Percentiles rank a stretch among this genome's conserved stretches.
These are phyloP conservation scores for Mycena vulgaris DNA, from an alignment of 768 basidiomycete genomes.

Conservation along the genomic window DNA sequence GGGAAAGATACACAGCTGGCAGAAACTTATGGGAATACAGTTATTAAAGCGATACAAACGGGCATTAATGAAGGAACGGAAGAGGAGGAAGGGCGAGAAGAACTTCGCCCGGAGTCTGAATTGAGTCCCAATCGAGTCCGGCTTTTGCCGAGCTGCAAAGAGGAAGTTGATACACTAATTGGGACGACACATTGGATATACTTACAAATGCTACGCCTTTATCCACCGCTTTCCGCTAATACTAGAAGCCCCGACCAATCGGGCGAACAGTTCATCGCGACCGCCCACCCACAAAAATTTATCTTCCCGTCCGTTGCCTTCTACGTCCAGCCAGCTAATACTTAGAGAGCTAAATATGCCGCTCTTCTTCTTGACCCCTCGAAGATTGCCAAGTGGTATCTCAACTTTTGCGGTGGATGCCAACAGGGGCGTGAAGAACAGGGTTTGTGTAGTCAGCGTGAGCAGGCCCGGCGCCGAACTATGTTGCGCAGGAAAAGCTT, in stretches of 20 bases:
- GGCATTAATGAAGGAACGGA: conserved; percentile 14
- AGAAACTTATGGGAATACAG: conserved; percentile 15
- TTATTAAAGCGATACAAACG: conserved; percentile 27
- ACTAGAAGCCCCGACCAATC: conserved; percentile 62
- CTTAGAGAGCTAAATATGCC: conserved; percentile 68
- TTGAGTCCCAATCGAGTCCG: conserved; percentile 15
- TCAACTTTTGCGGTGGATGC: conserved; percentile 60
- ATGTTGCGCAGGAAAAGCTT: conserved; percentile 76
- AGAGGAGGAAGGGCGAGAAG: neutral
- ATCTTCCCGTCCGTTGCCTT: conserved; percentile 61
- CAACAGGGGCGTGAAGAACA: conserved; percentile 72
- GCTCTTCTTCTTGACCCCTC: conserved; percentile 68
- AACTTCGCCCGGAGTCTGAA: neutral
- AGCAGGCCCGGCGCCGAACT: conserved; percentile 70
- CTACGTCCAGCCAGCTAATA: conserved; percentile 59
- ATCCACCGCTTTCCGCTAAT: conserved; percentile 65
- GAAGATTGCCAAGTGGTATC: conserved; percentile 63
- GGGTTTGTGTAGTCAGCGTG: conserved; percentile 63
- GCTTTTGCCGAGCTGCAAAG: conserved; percentile 23
- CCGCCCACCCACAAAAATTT: conserved; percentile 72
- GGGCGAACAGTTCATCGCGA: conserved; percentile 77
- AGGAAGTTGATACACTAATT: conserved; percentile 29
- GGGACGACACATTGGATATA: neutral
- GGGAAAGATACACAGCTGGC: neutral
- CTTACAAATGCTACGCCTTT: conserved; percentile 51